Conservation (phyloP, 2,329 filamentous ascomycete genomes). For the Bipolaris oryzae region DNA sequence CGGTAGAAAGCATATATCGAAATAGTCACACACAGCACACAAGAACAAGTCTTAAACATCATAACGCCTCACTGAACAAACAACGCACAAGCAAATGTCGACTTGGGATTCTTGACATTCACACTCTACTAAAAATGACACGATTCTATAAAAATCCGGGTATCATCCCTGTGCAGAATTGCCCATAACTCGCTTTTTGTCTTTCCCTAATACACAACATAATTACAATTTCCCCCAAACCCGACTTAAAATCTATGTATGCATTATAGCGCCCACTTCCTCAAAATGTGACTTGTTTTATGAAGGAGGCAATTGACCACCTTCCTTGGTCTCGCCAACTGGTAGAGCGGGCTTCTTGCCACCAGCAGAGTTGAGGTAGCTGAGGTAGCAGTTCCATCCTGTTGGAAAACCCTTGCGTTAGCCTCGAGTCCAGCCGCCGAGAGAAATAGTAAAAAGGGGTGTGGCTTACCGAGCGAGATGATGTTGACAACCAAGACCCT, state of each 20-base stretch:
- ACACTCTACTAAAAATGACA: slow-evolving; percentile 3
- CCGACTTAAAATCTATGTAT: no score
- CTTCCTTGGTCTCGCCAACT: slow-evolving; percentile 28
- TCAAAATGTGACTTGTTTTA: slow-evolving; percentile 11
- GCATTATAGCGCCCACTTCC: no score
- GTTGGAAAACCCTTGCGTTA: not conserved
- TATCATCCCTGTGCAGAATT: not conserved
- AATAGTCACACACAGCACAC: no score
- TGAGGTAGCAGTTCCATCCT: slow-evolving; percentile 54
- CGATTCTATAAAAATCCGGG: not conserved
- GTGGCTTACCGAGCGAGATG: slow-evolving; percentile 65
- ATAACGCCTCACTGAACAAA: not conserved
- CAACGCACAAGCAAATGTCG: not conserved
- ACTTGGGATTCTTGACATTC: not conserved
- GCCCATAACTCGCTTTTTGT: not conserved
- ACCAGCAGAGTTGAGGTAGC: slow-evolving; percentile 45
- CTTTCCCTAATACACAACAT: not conserved
- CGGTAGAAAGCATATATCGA: no score
- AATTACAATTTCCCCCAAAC: not conserved
- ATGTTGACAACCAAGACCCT: slow-evolving; percentile 86
- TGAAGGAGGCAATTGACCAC: slow-evolving; percentile 34
- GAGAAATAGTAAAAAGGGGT: no score
- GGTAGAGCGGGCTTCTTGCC: slow-evolving; percentile 20
- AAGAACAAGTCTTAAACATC: no score
- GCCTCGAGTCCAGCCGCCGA: not conserved